phyloP scores from a whole-genome alignment of 1,284 basidiomycete genomes.

The Veloporphyrellus conicus region DNA sequence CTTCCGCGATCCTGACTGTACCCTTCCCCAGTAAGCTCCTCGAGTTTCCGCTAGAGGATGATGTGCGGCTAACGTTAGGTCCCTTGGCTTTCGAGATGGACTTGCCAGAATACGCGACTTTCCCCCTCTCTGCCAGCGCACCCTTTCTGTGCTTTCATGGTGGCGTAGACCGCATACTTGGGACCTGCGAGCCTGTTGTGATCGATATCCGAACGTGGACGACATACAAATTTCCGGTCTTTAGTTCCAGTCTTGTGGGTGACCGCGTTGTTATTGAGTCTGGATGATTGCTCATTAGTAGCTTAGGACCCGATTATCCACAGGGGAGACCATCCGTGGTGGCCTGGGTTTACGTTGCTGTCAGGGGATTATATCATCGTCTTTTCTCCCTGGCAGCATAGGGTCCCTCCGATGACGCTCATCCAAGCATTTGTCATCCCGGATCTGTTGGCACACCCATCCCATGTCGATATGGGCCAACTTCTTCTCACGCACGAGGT shows the following conservation, averaged over 20 bases:
- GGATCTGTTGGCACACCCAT: background rate
- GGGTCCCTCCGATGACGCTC: constrained; percentile 9
- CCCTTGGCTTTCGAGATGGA: constrained; percentile 18
- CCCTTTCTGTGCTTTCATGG: constrained; percentile 20
- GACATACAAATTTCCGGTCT: constrained; percentile 18
- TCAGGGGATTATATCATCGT: constrained; percentile 16
- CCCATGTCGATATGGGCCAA: background rate
- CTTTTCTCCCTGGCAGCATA: constrained; percentile 12
- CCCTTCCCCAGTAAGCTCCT: constrained; percentile 18
- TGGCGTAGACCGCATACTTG: constrained; percentile 16
- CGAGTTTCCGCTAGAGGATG: constrained; percentile 19
- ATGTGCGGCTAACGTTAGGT: constrained; percentile 12
- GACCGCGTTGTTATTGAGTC: background rate
- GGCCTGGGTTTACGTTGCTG: constrained; percentile 14
- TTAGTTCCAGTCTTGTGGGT: constrained; percentile 19
- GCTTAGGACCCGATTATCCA: constrained; percentile 4
- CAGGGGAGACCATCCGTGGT: constrained; percentile 3
- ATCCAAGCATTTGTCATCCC: constrained; percentile 20
- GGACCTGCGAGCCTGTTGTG: constrained; percentile 14
- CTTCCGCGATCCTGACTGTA: constrained; percentile 2
- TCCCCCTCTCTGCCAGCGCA: constrained; percentile 16
- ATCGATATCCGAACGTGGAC: constrained; percentile 18
- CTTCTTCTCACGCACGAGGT: constrained; percentile 23
- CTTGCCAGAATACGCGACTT: constrained; percentile 15
- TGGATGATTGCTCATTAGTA: background rate